A percentile compares a stretch with the other conserved stretches of the same genome.
Evolutionary conservation across 331 rosid species (phyloP).

Genomic region (Malus hybrid): DNA sequence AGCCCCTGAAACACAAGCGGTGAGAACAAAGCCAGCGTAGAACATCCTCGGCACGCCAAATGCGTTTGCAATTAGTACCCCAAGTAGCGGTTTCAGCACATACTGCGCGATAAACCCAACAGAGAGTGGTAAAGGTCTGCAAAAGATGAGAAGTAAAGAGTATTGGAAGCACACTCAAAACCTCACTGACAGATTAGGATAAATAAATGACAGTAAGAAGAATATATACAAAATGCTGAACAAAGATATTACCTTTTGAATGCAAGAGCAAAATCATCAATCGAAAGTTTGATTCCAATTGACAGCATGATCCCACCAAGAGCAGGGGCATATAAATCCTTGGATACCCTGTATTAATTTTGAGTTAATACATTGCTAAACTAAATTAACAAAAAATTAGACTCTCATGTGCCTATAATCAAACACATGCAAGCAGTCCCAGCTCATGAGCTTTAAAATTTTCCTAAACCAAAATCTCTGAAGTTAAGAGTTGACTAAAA

Average conservation of each 20-base stretch:
- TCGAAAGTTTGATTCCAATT: conserved; percentile 79
- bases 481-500: not conserved
- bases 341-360: conserved; percentile 73
- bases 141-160: conserved; percentile 31
- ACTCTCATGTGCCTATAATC: conserved; percentile 17
- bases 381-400: not conserved
- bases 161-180: conserved; percentile 19
- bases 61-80: conserved; percentile 66
- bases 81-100: conserved; percentile 73
- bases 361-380: conserved; percentile 8
- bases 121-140: conserved; percentile 91
- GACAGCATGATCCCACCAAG: conserved; percentile 99
- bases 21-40: conserved; percentile 84
- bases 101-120: conserved; percentile 78
- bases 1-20: conserved; percentile 93
- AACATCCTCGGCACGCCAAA: conserved; percentile 65
- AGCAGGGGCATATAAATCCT: conserved; percentile 91
- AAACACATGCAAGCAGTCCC: conserved; percentile 35
- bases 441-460: not conserved
- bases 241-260: conserved; percentile 49
- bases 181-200: conserved; percentile 6
- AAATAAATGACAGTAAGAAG: conserved; percentile 4
- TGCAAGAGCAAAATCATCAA: conserved; percentile 90
- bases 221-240: not conserved
- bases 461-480: not conserved